Evolutionary conservation across 208 protist species (phyloP), one percentile per base, ranked within the genome.

Genomic region (Angomonas deanei): DNA sequence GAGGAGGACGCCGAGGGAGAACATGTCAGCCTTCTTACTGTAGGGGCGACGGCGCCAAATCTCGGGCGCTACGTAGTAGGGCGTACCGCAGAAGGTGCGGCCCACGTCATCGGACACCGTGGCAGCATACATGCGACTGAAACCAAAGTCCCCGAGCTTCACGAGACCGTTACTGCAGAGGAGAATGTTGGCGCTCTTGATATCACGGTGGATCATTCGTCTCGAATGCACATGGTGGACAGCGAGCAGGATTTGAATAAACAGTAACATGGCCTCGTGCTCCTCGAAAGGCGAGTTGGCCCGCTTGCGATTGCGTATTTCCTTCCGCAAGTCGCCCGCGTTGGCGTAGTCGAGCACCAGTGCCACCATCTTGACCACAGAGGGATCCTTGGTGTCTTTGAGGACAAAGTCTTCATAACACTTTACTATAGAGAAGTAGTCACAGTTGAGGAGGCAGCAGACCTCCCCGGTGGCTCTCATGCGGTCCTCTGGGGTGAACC

Each of bases 41-140:
- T 97, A 98, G n/a, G 86, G 85, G 53, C 88, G 82, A 55, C 90
- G 72, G 31, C 84, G 78, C 80, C 86, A 97, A 36, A 98, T 84
- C 75, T 98, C 93, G 15, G 95, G 95, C 10, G 88, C 78, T 33
- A 98, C 64, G 74, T 97, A 98, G 70, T 95, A 93, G 34, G 94
- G 90, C n/a, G n/a, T n/a, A n/a, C n/a, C n/a, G n/a, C n/a, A n/a
- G n/a, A n/a, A n/a, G n/a, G n/a, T n/a, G n/a, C 30, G 88, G 26
- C 67, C 80, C n/a, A 76, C 68, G 21, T 79, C 72, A n/a, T 86
- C 74, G 27, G 71, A 74, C 17, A 84, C 78, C 28, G 76, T 80
- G 17, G 60, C 73, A 0, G 72, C 76, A 46, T 82, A 77, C 72
- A 76, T 74, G 64, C 86, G 85, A 64, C 73, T 86, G 36, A 93